phyloP scores from a whole-genome alignment of 2,329 filamentous ascomycete genomes.

The Hypocreales sp. region DNA sequence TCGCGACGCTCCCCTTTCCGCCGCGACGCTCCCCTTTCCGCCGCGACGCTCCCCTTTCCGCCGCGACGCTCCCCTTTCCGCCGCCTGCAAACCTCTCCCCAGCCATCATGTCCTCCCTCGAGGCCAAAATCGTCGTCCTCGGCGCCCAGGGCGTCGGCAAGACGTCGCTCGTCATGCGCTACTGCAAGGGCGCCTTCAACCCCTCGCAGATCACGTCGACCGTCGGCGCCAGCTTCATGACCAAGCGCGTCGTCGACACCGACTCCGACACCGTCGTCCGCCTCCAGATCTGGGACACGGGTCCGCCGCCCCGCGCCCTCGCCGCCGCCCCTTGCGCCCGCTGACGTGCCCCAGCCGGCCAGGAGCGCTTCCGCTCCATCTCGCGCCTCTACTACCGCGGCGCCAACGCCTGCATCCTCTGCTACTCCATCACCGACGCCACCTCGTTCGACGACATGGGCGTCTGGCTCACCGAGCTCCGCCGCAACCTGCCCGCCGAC shows the following conservation, averaged over 20 bases:
- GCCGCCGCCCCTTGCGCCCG: conserved; percentile 2
- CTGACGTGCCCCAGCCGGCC: conserved; percentile 42
- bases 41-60: background rate
- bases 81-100: no score
- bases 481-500: conserved; percentile 59
- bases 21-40: background rate
- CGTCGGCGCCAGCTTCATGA: conserved; percentile 68
- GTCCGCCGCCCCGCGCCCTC: conserved; percentile 16
- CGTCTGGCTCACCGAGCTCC: conserved; percentile 74
- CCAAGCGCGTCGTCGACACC: conserved; percentile 65
- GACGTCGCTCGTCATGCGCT: conserved; percentile 63
- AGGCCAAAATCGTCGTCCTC: conserved; percentile 70
- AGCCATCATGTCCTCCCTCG: conserved; percentile 45
- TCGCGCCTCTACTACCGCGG: conserved; percentile 92
- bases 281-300: conserved; percentile 94
- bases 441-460: conserved; percentile 85
- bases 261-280: conserved; percentile 77
- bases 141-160: conserved; percentile 70
- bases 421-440: conserved; percentile 85
- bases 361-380: conserved; percentile 90
- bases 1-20: no score
- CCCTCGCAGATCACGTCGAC: conserved; percentile 51
- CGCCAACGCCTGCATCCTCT: conserved; percentile 84
- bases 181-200: conserved; percentile 56
- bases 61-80: background rate